Evolutionary conservation across 192 early-diverging fungal genomes (phyloP).

Genomic region (Rhizoclosmatium sp.): DNA sequence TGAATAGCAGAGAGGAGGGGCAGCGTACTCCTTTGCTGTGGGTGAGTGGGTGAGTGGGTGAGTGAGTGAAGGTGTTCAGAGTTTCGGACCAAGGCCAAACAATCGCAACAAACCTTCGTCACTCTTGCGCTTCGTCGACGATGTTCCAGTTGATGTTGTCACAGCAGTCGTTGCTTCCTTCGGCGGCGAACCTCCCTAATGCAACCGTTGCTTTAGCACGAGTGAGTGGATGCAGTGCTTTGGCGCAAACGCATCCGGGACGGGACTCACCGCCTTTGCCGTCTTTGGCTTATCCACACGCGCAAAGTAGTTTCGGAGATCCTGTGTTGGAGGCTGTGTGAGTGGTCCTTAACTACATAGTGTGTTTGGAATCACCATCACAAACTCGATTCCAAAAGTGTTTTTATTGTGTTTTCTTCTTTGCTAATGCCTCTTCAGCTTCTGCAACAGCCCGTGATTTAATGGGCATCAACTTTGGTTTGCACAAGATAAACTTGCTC

Average conservation of each 20-base stretch:
- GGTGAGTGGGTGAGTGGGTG: not conserved
- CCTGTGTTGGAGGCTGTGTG: not conserved
- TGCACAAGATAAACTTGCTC: conserved; percentile 3
- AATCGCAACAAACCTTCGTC: not conserved
- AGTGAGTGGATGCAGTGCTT: too few relatives aligned
- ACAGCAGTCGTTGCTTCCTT: not conserved
- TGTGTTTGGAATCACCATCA: too few relatives aligned
- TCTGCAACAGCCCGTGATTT: conserved; percentile 19
- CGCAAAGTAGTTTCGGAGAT: conserved; percentile 31
- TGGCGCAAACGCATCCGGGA: not conserved
- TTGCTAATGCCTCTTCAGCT: not conserved
- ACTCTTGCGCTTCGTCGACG: not conserved
- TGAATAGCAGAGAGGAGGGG: not conserved
- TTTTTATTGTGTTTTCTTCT: not conserved
- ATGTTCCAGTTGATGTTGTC: not conserved
- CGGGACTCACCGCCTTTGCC: conserved; percentile 5
- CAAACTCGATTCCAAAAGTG: too few relatives aligned
- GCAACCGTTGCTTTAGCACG: too few relatives aligned
- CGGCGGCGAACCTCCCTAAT: not conserved
- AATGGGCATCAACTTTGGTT: conserved; percentile 20
- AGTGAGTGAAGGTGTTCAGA: not conserved
- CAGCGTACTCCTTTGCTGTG: not conserved
- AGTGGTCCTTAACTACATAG: not conserved
- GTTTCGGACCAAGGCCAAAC: not conserved
- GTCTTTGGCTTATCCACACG: conserved; percentile 22